Conservation (phyloP, 73 alveolate genomes). For the Diophrys sp. region DNA sequence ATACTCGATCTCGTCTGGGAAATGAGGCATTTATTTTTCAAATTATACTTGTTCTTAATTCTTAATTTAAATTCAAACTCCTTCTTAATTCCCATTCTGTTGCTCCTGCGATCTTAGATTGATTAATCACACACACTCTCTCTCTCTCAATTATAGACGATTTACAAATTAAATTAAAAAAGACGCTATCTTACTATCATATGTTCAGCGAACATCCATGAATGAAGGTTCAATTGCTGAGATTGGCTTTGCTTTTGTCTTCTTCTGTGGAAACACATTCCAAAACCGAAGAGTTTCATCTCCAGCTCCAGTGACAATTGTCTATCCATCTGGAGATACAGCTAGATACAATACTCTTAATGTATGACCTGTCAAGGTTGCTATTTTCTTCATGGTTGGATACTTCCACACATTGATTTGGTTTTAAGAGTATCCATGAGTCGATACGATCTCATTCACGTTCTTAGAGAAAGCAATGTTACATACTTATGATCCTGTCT, state of each 20-base stretch:
- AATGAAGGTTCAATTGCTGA: slow-evolving; percentile 11
- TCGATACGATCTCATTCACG: slow-evolving; percentile 93
- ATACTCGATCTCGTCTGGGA: slow-evolving; percentile 77
- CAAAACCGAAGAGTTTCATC: slow-evolving; percentile 99
- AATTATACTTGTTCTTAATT: slow-evolving; percentile 23
- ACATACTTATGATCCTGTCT: slow-evolving; percentile 98
- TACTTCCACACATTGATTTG: slow-evolving; percentile 91
- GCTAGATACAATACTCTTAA: slow-evolving; percentile 91
- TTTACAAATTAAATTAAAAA: no score
- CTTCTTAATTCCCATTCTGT: no score
- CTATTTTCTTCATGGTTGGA: slow-evolving; percentile 91
- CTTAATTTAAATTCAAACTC: not conserved
- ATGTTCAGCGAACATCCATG: slow-evolving; percentile 6
- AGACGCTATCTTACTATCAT: not conserved
- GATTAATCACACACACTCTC: no score
- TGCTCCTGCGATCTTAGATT: no score
- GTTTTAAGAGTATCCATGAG: slow-evolving; percentile 98
- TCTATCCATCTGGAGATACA: slow-evolving; percentile 95
- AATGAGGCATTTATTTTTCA: slow-evolving; percentile 70
- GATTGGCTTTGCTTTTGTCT: slow-evolving; percentile 1
- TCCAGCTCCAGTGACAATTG: slow-evolving; percentile 97
- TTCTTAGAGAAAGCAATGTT: slow-evolving; percentile 94
- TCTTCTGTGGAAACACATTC: slow-evolving; percentile 84
- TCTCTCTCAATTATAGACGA: no score
- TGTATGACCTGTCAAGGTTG: slow-evolving; percentile 85